Evolutionary conservation across 805 yeast species (phyloP).

Genomic region (Metschnikowia similis): DNA sequence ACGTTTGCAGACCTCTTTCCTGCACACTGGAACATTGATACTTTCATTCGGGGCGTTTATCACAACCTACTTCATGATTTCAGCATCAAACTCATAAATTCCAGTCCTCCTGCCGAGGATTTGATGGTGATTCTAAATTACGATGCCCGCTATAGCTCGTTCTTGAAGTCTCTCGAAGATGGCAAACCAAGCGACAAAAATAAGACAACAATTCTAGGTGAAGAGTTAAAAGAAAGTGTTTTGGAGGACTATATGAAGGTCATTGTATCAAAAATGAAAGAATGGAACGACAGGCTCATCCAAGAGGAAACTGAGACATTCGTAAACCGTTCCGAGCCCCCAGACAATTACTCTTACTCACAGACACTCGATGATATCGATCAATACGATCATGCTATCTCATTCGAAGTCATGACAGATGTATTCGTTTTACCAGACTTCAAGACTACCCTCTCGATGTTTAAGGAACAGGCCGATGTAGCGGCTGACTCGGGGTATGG

Average conservation of each 20-base stretch:
- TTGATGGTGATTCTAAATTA: conserved; percentile 71
- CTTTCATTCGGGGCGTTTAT: conserved; percentile 59
- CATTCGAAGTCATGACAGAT: conserved; percentile 38
- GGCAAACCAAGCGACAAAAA: conserved; percentile 38
- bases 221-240: conserved; percentile 65
- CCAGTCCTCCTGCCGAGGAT: conserved; percentile 76
- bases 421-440: conserved; percentile 69
- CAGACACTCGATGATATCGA: conserved; percentile 40
- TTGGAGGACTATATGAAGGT: conserved; percentile 75
- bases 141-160: conserved; percentile 58
- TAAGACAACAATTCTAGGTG: conserved; percentile 58
- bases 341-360: conserved; percentile 62
- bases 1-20: conserved; percentile 64
- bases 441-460: conserved; percentile 72
- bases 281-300: conserved; percentile 75
- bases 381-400: conserved; percentile 29
- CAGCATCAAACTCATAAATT: conserved; percentile 56
- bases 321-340: conserved; percentile 62
- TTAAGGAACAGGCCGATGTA: conserved; percentile 84
- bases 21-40: conserved; percentile 65
- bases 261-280: conserved; percentile 68
- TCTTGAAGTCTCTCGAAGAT: conserved; percentile 23
- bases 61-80: conserved; percentile 62
- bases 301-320: conserved; percentile 66
- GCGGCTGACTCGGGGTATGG: conserved; percentile 84